A percentile compares a stretch with the other conserved stretches of the same genome.
These are phyloP conservation scores for Pythium monospermum DNA, from an alignment of 352 stramenopile species.

Conservation along the genomic window DNA sequence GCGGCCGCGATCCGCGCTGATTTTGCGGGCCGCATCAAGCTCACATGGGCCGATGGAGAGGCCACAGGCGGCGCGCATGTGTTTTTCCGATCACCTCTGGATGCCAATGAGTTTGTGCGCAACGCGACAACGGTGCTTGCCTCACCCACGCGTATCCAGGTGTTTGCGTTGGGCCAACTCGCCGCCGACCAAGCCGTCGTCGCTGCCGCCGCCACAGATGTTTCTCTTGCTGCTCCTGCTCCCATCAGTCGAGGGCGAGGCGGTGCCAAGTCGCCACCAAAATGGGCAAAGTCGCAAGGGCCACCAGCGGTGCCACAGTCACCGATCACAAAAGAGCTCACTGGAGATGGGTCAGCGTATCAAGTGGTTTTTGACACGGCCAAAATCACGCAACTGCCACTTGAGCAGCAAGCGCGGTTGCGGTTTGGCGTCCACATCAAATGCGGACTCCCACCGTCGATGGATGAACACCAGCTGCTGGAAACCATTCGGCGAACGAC, in stretches of 20 bases:
- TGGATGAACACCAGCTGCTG: slow-evolving; percentile 13
- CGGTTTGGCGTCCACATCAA: slow-evolving; percentile 12
- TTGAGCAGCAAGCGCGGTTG: slow-evolving; percentile 13
- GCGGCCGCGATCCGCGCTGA: slow-evolving; percentile 6
- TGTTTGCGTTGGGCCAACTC: background rate
- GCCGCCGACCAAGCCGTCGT: background rate
- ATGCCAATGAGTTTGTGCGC: slow-evolving; percentile 20
- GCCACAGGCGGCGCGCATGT: slow-evolving; percentile 21
- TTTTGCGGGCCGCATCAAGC: slow-evolving; percentile 21
- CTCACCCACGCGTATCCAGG: slow-evolving; percentile 1
- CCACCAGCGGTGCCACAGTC: background rate
- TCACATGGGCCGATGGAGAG: slow-evolving; percentile 23
- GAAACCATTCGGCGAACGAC: background rate
- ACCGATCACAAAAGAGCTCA: slow-evolving; percentile 9
- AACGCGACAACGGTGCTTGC: background rate
- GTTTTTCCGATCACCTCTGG: slow-evolving; percentile 11
- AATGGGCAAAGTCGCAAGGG: background rate
- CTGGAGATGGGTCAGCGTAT: background rate
- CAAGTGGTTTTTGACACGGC: slow-evolving; percentile 13
- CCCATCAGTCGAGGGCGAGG: no score
- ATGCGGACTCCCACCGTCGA: slow-evolving; percentile 5
- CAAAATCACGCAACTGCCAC: slow-evolving; percentile 5
- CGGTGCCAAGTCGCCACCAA: background rate
- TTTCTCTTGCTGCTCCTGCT: no score
- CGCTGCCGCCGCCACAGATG: background rate